A percentile compares a stretch with the other conserved stretches of the same genome.
Evolutionary conservation across 2,329 filamentous ascomycete species (phyloP).

Genomic region (Phaeomoniella chlamydospora): DNA sequence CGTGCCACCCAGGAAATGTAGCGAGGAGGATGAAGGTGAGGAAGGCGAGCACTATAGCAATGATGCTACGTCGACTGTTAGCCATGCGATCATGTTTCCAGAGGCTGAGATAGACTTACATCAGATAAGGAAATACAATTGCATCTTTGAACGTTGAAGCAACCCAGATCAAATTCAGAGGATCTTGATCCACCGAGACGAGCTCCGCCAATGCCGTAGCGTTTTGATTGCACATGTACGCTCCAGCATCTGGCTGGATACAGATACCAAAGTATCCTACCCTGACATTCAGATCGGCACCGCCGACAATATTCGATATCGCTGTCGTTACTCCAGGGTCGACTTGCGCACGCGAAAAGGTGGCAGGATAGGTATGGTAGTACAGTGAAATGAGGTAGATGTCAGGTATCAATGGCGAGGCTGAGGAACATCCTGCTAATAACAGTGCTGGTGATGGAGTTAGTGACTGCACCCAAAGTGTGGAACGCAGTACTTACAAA

Average conservation of each 20-base stretch:
- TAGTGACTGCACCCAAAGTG: not conserved
- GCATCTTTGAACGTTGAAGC: slow-evolving; percentile 95
- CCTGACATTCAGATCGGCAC: slow-evolving; percentile 71
- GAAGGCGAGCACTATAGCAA: slow-evolving; percentile 94
- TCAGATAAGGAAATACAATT: slow-evolving; percentile 92
- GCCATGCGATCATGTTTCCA: slow-evolving; percentile 1
- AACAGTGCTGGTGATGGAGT: slow-evolving; percentile 51
- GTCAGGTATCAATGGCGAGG: slow-evolving; percentile 81
- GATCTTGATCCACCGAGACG: slow-evolving; percentile 81
- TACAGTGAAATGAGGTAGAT: slow-evolving; percentile 98
- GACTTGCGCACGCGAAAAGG: slow-evolving; percentile 74
- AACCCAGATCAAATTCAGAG: slow-evolving; percentile 92
- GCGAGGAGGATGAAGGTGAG: slow-evolving; percentile 88
- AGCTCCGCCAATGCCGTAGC: slow-evolving; percentile 84
- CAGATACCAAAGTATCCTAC: slow-evolving; percentile 98
- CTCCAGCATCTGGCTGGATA: slow-evolving; percentile 77
- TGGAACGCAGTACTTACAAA: slow-evolving; percentile 54
- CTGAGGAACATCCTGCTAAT: slow-evolving; percentile 90
- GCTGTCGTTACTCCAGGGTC: slow-evolving; percentile 75
- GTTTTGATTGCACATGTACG: slow-evolving; percentile 94
- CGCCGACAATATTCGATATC: slow-evolving; percentile 78
- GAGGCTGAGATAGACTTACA: slow-evolving; percentile 44
- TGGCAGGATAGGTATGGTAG: slow-evolving; percentile 74
- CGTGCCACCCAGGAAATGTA: slow-evolving; percentile 95
- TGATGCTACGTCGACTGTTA: slow-evolving; percentile 48